These are phyloP conservation scores for Colletotrichum navitas DNA, from an alignment of 2,329 filamentous ascomycete genomes.

Conservation along the genomic window DNA sequence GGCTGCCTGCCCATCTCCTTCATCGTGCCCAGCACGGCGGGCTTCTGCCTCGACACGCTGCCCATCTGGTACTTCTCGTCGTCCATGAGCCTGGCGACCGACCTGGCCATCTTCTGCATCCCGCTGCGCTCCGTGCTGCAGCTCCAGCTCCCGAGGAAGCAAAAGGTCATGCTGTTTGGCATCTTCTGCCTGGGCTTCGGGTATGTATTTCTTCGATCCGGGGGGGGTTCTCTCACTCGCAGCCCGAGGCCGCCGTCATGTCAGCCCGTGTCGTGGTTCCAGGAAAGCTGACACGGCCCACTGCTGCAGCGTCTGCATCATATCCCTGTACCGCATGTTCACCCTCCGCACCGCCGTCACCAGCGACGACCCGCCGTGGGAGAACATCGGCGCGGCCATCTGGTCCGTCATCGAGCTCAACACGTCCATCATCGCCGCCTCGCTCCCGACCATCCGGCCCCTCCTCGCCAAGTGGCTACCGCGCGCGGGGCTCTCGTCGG, in stretches of 20 bases:
- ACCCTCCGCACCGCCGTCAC: slow-evolving; percentile 48
- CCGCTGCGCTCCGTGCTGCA: slow-evolving; percentile 47
- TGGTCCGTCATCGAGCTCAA: slow-evolving; percentile 56
- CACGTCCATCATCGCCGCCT: slow-evolving; percentile 54
- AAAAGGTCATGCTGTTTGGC: slow-evolving; percentile 47
- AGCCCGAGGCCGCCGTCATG: too few species aligned
- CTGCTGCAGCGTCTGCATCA: slow-evolving; percentile 48
- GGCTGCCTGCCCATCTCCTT: slow-evolving; percentile 47
- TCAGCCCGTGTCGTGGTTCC: too few species aligned
- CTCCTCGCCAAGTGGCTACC: slow-evolving; percentile 46
- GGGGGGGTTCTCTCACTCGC: too few species aligned
- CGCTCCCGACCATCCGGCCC: slow-evolving; percentile 52
- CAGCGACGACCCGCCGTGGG: slow-evolving; percentile 52
- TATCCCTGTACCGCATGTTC: slow-evolving; percentile 51
- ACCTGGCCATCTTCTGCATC: slow-evolving; percentile 48
- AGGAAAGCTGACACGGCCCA: not conserved
- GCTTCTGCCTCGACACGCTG: slow-evolving; percentile 48
- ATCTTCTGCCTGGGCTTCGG: slow-evolving; percentile 51
- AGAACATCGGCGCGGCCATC: slow-evolving; percentile 49
- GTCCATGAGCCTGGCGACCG: slow-evolving; percentile 47
- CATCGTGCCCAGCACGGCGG: slow-evolving; percentile 46
- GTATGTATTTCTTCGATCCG: slow-evolving; percentile 43
- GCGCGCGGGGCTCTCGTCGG: slow-evolving; percentile 42
- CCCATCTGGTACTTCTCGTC: slow-evolving; percentile 51
- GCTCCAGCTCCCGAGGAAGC: slow-evolving; percentile 45